phyloP scores from a whole-genome alignment of 768 basidiomycete genomes.

The Lactifluus volemus region DNA sequence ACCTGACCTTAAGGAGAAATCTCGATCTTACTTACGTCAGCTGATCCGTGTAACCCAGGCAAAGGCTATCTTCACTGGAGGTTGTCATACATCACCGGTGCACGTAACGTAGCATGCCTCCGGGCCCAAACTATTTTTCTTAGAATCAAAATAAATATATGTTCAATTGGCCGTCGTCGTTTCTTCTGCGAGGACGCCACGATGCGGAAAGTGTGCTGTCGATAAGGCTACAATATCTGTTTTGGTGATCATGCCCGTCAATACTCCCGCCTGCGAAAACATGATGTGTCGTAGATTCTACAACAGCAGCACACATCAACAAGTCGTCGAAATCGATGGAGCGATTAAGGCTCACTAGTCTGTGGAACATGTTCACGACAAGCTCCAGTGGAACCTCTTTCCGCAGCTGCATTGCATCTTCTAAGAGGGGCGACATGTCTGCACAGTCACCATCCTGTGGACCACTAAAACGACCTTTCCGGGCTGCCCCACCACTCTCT shows the following conservation, averaged over 20 bases:
- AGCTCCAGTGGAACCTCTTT: conserved; percentile 64
- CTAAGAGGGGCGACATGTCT: conserved; percentile 31
- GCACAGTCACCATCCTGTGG: not conserved
- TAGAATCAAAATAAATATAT: not conserved
- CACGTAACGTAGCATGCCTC: not conserved
- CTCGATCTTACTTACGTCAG: not conserved
- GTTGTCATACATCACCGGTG: too few relatives aligned
- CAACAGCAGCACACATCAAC: not conserved
- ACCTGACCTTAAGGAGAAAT: too few relatives aligned
- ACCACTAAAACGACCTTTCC: conserved; percentile 1
- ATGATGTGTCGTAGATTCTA: conserved; percentile 63
- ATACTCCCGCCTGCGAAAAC: conserved; percentile 50
- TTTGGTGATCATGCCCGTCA: conserved; percentile 63
- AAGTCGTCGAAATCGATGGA: conserved; percentile 5
- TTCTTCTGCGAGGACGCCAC: conserved; percentile 24
- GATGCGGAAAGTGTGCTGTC: conserved; percentile 49
- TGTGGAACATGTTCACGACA: conserved; percentile 68
- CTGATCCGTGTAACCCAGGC: not conserved
- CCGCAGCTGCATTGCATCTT: conserved; percentile 48
- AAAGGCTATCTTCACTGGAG: too few relatives aligned
- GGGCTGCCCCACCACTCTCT: not conserved
- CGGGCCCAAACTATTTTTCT: not conserved
- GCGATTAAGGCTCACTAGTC: conserved; percentile 37
- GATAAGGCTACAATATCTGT: conserved; percentile 53
- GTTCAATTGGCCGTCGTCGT: not conserved